Evolutionary conservation across 192 early-diverging fungal species (phyloP).

Genomic region (Lobosporangium transversale): DNA sequence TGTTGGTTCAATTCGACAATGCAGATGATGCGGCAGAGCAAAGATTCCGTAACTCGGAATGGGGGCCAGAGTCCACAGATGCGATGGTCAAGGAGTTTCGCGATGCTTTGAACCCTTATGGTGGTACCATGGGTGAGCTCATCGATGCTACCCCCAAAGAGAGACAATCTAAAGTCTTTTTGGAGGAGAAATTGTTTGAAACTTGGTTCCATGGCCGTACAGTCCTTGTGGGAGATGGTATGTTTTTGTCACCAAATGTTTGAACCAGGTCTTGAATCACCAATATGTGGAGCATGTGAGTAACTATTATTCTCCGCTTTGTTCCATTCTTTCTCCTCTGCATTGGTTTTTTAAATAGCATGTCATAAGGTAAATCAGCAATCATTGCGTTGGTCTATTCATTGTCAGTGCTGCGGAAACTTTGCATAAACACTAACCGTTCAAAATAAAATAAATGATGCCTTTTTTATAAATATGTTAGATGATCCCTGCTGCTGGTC

Average conservation of each 20-base stretch:
- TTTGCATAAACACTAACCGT: no score
- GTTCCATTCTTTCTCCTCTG: no score
- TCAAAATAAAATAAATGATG: no score
- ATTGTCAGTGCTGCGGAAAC: no score
- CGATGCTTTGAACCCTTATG: conserved; percentile 5
- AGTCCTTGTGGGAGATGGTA: conserved; percentile 40
- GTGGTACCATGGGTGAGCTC: conserved; percentile 33
- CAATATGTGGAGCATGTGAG: no score
- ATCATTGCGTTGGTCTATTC: no score
- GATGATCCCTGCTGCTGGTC: conserved; percentile 34
- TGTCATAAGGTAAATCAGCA: conserved; percentile 30
- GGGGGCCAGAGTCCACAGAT: conserved; percentile 22
- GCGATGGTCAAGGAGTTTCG: conserved; percentile 23
- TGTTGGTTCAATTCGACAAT: conserved; percentile 18
- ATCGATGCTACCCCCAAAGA: conserved; percentile 40
- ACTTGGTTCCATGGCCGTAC: conserved; percentile 31
- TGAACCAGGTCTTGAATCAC: no score
- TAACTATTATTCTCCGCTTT: no score
- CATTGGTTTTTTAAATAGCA: neutral
- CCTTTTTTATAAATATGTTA: neutral
- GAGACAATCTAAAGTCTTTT: conserved; percentile 29
- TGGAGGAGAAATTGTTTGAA: conserved; percentile 43
- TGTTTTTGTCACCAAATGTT: conserved; percentile 1
- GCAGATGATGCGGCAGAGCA: conserved; percentile 11
- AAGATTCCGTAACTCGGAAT: conserved; percentile 26